Evolutionary conservation across 306 rosid species (phyloP), one percentile per base, ranked within the genome.

Genomic region (Psophocarpus tetragonolobus): DNA sequence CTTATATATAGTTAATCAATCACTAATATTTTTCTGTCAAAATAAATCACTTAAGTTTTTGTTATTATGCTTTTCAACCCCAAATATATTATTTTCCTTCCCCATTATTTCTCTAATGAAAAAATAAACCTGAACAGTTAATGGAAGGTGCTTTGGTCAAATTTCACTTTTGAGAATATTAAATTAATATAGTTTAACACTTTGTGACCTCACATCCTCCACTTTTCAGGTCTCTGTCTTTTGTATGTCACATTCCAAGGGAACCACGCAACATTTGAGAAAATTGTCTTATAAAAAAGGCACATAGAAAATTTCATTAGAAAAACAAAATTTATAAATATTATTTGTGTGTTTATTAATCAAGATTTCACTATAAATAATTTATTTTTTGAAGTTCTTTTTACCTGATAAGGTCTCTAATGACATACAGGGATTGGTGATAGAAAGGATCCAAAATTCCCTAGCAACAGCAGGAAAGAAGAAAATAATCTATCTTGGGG

Each of bases 401-500:
- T 63, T 13, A 13, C 1, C 39, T 35, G 3, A 9, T 11, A 20
- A 76, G 26, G 23, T 68, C 13, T 60, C 20, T 45, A 51, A 54
- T 62, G 71, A 45, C 53, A 71, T 68, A 6, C 23, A 89, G 94
- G 94, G 97, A 15, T 13, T 69, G 68, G 50, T 84, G 11, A 83
- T 88, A 76, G 90, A 82, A 69, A 87, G 63, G 88, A 85, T 85
- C 26, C 88, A 80, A 64, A 85, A 78, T 47, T 78, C 76, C 0
- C 33, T 82, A 14, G 57, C 53, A 7, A 85, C 47, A 4, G 75
- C 41, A 45, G 90, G 84, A 79, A 82, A 69, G 60, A 86, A 85
- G 63, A 73, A 76, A 58, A 2, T 88, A 1, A 78, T 91, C 73
- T 90, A 88, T 51, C 83, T 90, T 23, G 97, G 92, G 30, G 97